Evolutionary conservation across 2,329 filamentous ascomycete species (phyloP).

Genomic region (Penicillium sp.): DNA sequence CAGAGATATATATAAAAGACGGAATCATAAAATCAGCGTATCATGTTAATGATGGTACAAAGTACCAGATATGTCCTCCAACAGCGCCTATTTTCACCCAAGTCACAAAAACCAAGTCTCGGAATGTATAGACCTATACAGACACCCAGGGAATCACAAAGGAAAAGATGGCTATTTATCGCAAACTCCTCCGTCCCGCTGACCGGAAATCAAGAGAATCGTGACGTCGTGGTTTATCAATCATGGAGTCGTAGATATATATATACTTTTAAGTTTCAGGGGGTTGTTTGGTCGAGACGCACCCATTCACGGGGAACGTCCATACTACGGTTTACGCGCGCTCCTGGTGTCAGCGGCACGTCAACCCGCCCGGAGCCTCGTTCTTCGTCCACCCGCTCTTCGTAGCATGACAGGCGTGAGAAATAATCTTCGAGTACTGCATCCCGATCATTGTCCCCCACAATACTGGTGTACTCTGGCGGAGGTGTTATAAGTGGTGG

Average conservation of each 20-base stretch:
- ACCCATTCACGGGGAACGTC: slow-evolving; percentile 65
- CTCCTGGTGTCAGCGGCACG: slow-evolving; percentile 67
- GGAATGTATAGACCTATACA: not conserved
- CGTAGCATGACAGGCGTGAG: slow-evolving; percentile 70
- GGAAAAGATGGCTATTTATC: slow-evolving; percentile 8
- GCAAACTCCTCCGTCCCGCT: slow-evolving; percentile 17
- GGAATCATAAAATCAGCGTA: not conserved
- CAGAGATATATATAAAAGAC: not conserved
- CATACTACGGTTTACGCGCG: slow-evolving; percentile 67
- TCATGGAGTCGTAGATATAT: slow-evolving; percentile 9
- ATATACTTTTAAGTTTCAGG: slow-evolving; percentile 1
- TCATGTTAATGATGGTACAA: not conserved
- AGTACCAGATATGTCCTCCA: not conserved
- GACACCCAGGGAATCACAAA: slow-evolving; percentile 7
- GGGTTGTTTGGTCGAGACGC: slow-evolving; percentile 38
- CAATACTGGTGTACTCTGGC: slow-evolving; percentile 80
- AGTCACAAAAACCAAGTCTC: not conserved
- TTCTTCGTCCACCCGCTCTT: slow-evolving; percentile 65
- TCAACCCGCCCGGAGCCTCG: slow-evolving; percentile 54
- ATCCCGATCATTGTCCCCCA: slow-evolving; percentile 70
- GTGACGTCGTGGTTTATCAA: slow-evolving; percentile 14
- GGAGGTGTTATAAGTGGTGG: slow-evolving; percentile 79
- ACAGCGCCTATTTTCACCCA: slow-evolving; percentile 2
- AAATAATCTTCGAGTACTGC: slow-evolving; percentile 84
- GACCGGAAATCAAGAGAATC: slow-evolving; percentile 7